phyloP scores from a whole-genome alignment of 2,329 filamentous ascomycete genomes.

The Penicillium sp. region DNA sequence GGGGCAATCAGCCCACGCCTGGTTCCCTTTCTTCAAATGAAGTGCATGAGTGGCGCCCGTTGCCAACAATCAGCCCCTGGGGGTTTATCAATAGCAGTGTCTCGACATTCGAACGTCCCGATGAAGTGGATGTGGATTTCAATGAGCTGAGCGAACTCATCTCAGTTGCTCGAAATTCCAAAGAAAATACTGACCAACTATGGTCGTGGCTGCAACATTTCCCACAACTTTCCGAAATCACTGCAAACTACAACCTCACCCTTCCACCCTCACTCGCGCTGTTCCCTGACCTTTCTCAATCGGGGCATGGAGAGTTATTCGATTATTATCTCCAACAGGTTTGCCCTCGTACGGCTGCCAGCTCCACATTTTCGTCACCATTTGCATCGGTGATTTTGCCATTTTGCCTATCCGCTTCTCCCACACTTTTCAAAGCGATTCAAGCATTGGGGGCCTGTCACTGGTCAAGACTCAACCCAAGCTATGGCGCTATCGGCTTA shows the following conservation, averaged over 20 bases:
- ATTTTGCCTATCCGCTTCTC: slow-evolving; percentile 41
- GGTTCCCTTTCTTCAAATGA: slow-evolving; percentile 21
- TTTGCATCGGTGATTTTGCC: slow-evolving; percentile 44
- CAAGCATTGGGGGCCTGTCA: slow-evolving; percentile 44
- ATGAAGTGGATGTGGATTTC: slow-evolving; percentile 27
- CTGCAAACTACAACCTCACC: not conserved
- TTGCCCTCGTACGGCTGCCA: slow-evolving; percentile 45
- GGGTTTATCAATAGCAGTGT: slow-evolving; percentile 36
- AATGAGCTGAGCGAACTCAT: slow-evolving; percentile 24
- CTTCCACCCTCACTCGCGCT: slow-evolving; percentile 25
- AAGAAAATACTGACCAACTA: not conserved
- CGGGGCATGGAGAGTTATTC: slow-evolving; percentile 35
- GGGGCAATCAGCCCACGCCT: slow-evolving; percentile 21
- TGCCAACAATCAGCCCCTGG: slow-evolving; percentile 32
- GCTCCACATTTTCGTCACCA: slow-evolving; percentile 36
- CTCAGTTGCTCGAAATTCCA: slow-evolving; percentile 3
- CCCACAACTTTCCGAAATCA: slow-evolving; percentile 5
- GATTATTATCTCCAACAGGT: slow-evolving; percentile 46
- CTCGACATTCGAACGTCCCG: slow-evolving; percentile 30
- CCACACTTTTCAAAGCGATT: slow-evolving; percentile 40
- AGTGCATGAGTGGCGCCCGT: slow-evolving; percentile 28
- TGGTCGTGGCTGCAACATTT: slow-evolving; percentile 8
- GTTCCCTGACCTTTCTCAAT: slow-evolving; percentile 32
- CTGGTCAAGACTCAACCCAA: slow-evolving; percentile 33
- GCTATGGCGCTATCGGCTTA: slow-evolving; percentile 36